phyloP scores from a whole-genome alignment of 2,329 filamentous ascomycete genomes.

The Orbilia javanica region DNA sequence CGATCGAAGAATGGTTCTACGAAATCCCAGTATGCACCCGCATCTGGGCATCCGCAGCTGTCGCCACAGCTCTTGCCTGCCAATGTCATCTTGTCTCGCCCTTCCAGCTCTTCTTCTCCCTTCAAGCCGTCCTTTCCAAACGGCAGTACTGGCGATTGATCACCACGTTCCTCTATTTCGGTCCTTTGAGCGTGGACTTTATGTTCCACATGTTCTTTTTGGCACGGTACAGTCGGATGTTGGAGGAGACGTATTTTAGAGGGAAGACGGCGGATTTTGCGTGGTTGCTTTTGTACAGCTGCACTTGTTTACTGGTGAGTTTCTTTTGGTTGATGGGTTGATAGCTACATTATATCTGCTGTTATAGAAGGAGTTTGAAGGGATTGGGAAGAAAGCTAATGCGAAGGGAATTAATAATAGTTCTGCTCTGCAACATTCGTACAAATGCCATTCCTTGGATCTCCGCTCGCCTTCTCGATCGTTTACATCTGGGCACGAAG shows the following conservation, averaged over 20 bases:
- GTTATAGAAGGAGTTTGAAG: not conserved
- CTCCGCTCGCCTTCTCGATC: constrained; percentile 88
- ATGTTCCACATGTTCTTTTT: constrained; percentile 99
- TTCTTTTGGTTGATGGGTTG: too few species aligned
- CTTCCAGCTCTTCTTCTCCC: constrained; percentile 97
- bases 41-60: constrained; percentile 95
- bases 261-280: constrained; percentile 92
- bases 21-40: constrained; percentile 97
- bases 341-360: not conserved
- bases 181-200: constrained; percentile 90
- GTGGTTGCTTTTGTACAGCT: constrained; percentile 91
- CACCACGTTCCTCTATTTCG: constrained; percentile 97
- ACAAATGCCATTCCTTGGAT: constrained; percentile 90
- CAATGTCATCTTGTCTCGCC: constrained; percentile 93
- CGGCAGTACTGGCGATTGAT: constrained; percentile 98
- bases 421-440: constrained; percentile 51
- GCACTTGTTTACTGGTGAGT: constrained; percentile 76
- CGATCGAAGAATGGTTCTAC: constrained; percentile 97
- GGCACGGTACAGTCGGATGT: constrained; percentile 91
- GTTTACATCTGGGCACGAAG: constrained; percentile 98
- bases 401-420: not conserved
- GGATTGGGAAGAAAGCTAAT: not conserved
- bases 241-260: constrained; percentile 89
- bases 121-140: constrained; percentile 88
- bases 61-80: constrained; percentile 86